Conservation (phyloP, 192 early-diverging fungal genomes). For the Backusella psychrophila region DNA sequence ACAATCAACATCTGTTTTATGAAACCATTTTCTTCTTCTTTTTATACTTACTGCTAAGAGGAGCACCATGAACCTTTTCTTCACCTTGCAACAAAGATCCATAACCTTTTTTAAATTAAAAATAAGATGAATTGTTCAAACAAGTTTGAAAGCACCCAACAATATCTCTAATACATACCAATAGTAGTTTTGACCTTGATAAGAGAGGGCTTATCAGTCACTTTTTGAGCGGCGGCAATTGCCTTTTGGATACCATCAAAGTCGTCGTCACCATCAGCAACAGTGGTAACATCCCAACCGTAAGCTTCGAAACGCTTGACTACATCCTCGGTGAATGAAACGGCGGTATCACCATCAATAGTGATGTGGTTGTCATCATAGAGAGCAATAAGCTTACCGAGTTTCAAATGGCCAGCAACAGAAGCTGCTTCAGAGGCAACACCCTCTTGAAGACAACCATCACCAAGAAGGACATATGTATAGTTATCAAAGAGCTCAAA, state of each 20-base stretch:
- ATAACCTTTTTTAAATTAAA: constrained; percentile 36
- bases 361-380: constrained; percentile 98
- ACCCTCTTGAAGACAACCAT: constrained; percentile 99
- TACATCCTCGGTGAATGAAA: constrained; percentile 94
- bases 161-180: constrained; percentile 41
- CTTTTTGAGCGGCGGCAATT: constrained; percentile 78
- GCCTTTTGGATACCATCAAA: constrained; percentile 68
- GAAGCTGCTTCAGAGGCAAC: constrained; percentile 82
- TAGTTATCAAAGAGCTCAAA: constrained; percentile 86
- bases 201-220: constrained; percentile 85
- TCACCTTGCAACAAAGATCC: constrained; percentile 88
- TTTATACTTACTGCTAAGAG: constrained; percentile 54
- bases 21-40: neutral
- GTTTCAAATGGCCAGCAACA: constrained; percentile 63
- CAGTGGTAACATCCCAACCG: constrained; percentile 84
- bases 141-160: neutral
- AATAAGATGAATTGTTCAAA: neutral
- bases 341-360: constrained; percentile 84
- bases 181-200: constrained; percentile 93
- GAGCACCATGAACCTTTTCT: constrained; percentile 89
- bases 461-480: constrained; percentile 83
- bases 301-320: constrained; percentile 85
- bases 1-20: neutral
- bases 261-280: constrained; percentile 83
- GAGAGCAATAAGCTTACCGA: constrained; percentile 92